Evolutionary conservation across 1,139 yeast genomes (phyloP).

Genomic region (Debaryomyces singareniensis): DNA sequence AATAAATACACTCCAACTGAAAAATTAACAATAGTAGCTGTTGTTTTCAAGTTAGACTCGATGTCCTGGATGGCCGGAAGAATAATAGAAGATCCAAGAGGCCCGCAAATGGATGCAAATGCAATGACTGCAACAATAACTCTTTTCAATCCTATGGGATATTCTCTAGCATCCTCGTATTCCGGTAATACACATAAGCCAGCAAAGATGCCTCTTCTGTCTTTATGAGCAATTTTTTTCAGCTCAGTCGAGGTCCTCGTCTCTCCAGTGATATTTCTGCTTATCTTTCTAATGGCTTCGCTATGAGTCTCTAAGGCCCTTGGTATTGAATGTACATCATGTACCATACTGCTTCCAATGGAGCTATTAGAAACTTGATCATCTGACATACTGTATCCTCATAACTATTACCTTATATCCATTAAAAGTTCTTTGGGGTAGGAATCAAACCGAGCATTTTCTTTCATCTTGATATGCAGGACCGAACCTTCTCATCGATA

Average conservation of each 20-base stretch:
- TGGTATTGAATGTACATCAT: no score
- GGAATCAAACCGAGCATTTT: no score
- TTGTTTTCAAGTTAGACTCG: constrained; percentile 47
- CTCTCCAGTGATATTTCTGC: no score
- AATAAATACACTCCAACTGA: constrained; percentile 75
- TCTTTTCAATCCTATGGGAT: constrained; percentile 44
- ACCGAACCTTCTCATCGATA: no score
- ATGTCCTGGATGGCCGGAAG: constrained; percentile 72
- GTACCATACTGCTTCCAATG: no score
- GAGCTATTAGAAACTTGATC: no score
- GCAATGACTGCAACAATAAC: constrained; percentile 63
- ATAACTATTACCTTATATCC: no score
- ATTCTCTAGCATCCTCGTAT: constrained; percentile 63
- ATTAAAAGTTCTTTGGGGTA: no score
- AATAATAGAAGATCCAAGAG: constrained; percentile 87
- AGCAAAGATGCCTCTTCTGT: constrained; percentile 52
- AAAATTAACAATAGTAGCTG: constrained; percentile 57
- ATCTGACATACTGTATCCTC: no score
- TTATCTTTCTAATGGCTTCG: no score
- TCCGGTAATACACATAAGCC: constrained; percentile 59
- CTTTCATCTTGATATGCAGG: no score
- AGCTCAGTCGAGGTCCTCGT: constrained; percentile 8
- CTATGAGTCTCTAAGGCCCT: no score
- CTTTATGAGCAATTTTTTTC: constrained; percentile 31
- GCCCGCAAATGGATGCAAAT: constrained; percentile 73